Percentiles rank a stretch among this genome's conserved stretches.
Evolutionary conservation across 345 rosid species (phyloP).

Genomic region (Hibiscus syriacus): DNA sequence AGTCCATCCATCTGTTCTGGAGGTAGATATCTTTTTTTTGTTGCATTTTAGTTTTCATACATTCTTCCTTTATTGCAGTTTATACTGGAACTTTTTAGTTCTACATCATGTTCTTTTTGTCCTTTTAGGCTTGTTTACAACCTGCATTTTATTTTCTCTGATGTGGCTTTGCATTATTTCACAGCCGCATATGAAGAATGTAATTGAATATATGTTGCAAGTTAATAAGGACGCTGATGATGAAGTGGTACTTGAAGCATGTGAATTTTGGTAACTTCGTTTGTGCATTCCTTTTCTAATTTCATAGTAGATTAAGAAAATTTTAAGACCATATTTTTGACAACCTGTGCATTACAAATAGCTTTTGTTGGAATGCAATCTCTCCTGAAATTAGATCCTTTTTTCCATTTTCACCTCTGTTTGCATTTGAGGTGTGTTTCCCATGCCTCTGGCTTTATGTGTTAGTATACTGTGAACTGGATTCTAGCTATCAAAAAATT

Average conservation of each 20-base stretch:
- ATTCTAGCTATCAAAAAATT: neutral
- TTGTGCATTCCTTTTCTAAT: conserved; percentile 7
- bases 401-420: neutral
- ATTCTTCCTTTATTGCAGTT: conserved; percentile 29
- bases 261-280: conserved; percentile 84
- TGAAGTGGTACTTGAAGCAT: conserved; percentile 95
- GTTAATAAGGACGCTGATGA: conserved; percentile 86
- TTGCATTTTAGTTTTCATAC: neutral
- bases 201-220: conserved; percentile 84
- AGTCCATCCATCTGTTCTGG: conserved; percentile 61
- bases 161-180: conserved; percentile 10
- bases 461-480: neutral
- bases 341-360: neutral
- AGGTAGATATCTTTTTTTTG: conserved; percentile 40
- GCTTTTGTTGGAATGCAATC: neutral
- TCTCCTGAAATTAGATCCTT: neutral
- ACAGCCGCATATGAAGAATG: conserved; percentile 80
- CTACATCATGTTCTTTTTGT: neutral
- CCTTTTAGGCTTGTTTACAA: neutral
- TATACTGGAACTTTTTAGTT: neutral
- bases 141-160: conserved; percentile 4
- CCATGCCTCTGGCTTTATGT: neutral
- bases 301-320: neutral
- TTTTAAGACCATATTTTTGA: neutral
- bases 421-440: neutral